Conservation (phyloP, 352 stramenopile genomes). For the Labyrinthula sp. region DNA sequence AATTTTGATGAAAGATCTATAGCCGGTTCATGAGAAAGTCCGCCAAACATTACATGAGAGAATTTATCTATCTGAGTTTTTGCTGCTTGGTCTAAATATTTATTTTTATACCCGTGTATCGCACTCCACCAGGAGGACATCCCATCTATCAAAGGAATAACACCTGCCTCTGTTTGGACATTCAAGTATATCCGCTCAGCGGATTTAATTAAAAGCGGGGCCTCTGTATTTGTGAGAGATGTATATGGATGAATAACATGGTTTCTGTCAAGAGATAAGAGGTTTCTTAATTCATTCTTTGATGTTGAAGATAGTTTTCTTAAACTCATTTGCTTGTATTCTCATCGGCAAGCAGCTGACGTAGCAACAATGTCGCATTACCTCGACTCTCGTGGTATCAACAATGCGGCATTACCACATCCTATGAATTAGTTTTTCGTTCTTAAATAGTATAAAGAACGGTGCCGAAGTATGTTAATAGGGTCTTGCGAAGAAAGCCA, state of each 20-base stretch:
- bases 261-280: too few species aligned
- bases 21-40: slow-evolving; percentile 42
- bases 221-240: slow-evolving; percentile 37
- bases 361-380: too few species aligned
- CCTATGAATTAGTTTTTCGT: too few species aligned
- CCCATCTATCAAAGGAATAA: slow-evolving; percentile 13
- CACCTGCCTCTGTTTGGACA: slow-evolving; percentile 31
- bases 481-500: too few species aligned
- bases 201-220: slow-evolving; percentile 35
- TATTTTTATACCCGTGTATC: slow-evolving; percentile 44
- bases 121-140: slow-evolving; percentile 34
- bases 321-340: too few species aligned
- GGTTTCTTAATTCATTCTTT: too few species aligned
- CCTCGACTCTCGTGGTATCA: too few species aligned
- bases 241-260: slow-evolving; percentile 46
- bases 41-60: slow-evolving; percentile 52
- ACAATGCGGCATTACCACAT: too few species aligned
- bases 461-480: too few species aligned
- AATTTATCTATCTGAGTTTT: slow-evolving; percentile 39
- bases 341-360: too few species aligned
- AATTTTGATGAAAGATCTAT: slow-evolving; percentile 37
- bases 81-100: slow-evolving; percentile 38
- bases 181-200: slow-evolving; percentile 32
- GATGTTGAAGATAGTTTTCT: too few species aligned
- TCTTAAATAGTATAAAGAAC: too few species aligned